A percentile compares a stretch with the other conserved stretches of the same genome.
phyloP scores from a whole-genome alignment of 768 basidiomycete species.

The Clitopilus passeckerianus region DNA sequence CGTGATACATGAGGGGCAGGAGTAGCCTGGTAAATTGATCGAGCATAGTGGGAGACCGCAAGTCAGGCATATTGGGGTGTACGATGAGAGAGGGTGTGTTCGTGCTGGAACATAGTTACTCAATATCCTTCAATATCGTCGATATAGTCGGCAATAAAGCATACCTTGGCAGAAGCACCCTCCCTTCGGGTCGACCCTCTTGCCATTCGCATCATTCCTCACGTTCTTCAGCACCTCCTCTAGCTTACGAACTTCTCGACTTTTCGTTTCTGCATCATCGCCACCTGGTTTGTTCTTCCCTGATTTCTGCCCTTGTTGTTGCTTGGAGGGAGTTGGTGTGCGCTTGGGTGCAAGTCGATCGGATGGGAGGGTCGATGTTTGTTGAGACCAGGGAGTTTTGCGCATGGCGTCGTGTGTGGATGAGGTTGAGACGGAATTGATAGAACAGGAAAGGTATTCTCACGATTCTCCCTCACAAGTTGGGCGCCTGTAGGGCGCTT shows the following conservation, averaged over 20 bases:
- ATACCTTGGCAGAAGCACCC: slow-evolving; percentile 71
- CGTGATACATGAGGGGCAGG: slow-evolving; percentile 50
- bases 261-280: slow-evolving; percentile 33
- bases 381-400: slow-evolving; percentile 40
- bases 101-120: slow-evolving; percentile 38
- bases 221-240: slow-evolving; percentile 41
- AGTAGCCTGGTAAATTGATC: slow-evolving; percentile 47
- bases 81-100: slow-evolving; percentile 50
- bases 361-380: slow-evolving; percentile 44
- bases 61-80: slow-evolving; percentile 46
- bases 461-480: too few relatives aligned
- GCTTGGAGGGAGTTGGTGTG: slow-evolving; percentile 11
- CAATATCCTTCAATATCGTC: not conserved
- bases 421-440: too few relatives aligned
- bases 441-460: too few relatives aligned
- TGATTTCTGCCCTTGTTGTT: slow-evolving; percentile 27
- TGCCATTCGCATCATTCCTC: slow-evolving; percentile 25
- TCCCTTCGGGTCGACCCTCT: slow-evolving; percentile 44
- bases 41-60: slow-evolving; percentile 65
- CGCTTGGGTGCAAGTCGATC: slow-evolving; percentile 42
- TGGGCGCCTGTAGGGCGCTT: too few relatives aligned
- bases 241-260: slow-evolving; percentile 40
- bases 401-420: slow-evolving; percentile 24
- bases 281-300: slow-evolving; percentile 12
- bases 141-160: not conserved